These are phyloP conservation scores for Backusella mclennaniae DNA, from an alignment of 192 early-diverging fungal genomes.

Conservation along the genomic window DNA sequence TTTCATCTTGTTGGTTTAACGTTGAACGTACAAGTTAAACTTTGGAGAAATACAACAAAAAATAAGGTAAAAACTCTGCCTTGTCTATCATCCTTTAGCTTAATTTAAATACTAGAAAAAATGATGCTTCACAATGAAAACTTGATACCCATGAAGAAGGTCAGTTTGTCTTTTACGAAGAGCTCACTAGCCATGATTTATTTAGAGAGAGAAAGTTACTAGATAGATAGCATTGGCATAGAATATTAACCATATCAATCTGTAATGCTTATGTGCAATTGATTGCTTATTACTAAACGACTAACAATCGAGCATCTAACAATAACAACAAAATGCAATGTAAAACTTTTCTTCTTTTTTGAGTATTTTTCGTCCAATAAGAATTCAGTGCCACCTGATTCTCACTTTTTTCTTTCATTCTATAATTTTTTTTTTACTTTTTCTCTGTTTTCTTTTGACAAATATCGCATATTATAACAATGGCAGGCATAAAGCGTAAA, in stretches of 20 bases:
- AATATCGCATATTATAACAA: constrained; percentile 5
- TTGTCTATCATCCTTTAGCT: too few relatives aligned
- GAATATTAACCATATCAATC: not conserved
- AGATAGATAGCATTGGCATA: not conserved
- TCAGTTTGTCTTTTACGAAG: not conserved
- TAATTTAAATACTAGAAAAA: not conserved
- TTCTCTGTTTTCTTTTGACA: not conserved
- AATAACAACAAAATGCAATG: not conserved
- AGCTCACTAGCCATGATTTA: not conserved
- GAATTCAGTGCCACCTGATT: not conserved
- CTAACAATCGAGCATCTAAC: not conserved
- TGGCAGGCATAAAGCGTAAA: constrained; percentile 37
- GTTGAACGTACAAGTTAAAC: too few relatives aligned
- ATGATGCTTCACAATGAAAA: not conserved
- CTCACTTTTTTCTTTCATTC: too few relatives aligned
- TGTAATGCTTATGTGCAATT: not conserved
- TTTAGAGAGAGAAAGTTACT: not conserved
- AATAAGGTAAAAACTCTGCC: too few relatives aligned
- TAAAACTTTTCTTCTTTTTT: not conserved
- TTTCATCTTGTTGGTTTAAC: too few relatives aligned
- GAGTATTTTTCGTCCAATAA: not conserved
- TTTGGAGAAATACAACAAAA: too few relatives aligned
- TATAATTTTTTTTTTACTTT: not conserved
- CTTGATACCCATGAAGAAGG: not conserved
- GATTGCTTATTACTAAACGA: too few relatives aligned